Percentiles rank a stretch among this genome's conserved stretches.
Evolutionary conservation across 345 rosid species (phyloP).

Genomic region (Gossypium anomalum): DNA sequence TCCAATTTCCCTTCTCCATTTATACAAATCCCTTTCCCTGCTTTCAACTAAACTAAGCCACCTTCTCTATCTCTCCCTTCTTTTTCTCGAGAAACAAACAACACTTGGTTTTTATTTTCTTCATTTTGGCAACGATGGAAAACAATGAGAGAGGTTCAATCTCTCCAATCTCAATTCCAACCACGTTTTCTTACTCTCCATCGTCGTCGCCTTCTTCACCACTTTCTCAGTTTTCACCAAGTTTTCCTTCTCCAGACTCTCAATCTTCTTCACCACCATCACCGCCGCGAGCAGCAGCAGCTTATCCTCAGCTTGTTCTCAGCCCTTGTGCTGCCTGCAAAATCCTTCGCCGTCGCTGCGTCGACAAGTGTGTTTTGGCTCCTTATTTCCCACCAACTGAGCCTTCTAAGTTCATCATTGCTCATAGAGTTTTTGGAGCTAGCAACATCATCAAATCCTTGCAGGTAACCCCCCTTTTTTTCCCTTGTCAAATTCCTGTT

Average conservation of each 20-base stretch:
- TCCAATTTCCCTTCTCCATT: not conserved
- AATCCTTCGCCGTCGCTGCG: slow-evolving; percentile 67
- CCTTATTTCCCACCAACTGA: slow-evolving; percentile 74
- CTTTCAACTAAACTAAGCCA: not conserved
- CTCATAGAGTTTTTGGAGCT: slow-evolving; percentile 65
- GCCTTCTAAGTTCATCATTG: slow-evolving; percentile 62
- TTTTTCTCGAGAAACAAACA: not conserved
- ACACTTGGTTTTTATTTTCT: too few relatives aligned
- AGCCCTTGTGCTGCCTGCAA: slow-evolving; percentile 82
- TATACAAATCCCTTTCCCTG: not conserved
- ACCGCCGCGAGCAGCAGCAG: not conserved
- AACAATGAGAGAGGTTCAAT: slow-evolving; percentile 6
- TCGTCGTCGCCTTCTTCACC: slow-evolving; percentile 23
- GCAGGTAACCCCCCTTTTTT: slow-evolving; percentile 35
- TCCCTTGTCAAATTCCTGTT: not conserved
- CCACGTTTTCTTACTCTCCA: slow-evolving; percentile 19
- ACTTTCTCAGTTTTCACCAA: slow-evolving; percentile 12
- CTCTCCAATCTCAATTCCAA: slow-evolving; percentile 13
- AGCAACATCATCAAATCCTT: slow-evolving; percentile 64
- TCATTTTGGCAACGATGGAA: slow-evolving; percentile 16
- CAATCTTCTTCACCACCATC: slow-evolving; percentile 3
- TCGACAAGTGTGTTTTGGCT: slow-evolving; percentile 58
- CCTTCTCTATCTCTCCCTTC: not conserved
- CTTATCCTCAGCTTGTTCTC: slow-evolving; percentile 23
- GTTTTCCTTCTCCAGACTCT: slow-evolving; percentile 5